A percentile compares a stretch with the other conserved stretches of the same genome.
These are phyloP conservation scores for Xylaria nigripes DNA, from an alignment of 495 filamentous ascomycete species.

Conservation along the genomic window DNA sequence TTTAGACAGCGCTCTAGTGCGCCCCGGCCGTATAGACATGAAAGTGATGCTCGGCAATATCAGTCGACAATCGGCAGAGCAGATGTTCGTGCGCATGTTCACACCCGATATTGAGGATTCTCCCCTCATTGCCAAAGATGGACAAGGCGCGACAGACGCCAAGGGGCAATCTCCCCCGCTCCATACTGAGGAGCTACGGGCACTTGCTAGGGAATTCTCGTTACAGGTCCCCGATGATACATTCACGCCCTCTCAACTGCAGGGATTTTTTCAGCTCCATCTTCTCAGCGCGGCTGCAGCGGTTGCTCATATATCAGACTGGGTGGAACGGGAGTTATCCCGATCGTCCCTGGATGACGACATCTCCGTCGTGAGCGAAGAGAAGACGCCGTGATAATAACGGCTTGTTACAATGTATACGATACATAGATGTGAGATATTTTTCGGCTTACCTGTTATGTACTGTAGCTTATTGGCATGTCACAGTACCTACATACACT, in stretches of 20 bases:
- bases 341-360: conserved; percentile 18
- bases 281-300: conserved; percentile 47
- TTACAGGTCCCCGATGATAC: conserved; percentile 41
- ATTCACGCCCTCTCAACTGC: conserved; percentile 62
- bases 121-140: conserved; percentile 7
- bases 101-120: conserved; percentile 16
- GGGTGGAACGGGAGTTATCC: conserved; percentile 36
- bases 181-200: conserved; percentile 26
- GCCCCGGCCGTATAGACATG: conserved; percentile 63
- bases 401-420: background rate
- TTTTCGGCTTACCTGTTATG: too few relatives aligned
- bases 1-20: conserved; percentile 58
- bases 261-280: conserved; percentile 52
- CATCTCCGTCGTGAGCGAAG: conserved; percentile 25
- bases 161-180: conserved; percentile 4
- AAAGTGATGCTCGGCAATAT: conserved; percentile 51
- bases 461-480: too few relatives aligned
- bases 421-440: background rate
- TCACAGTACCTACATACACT: too few relatives aligned
- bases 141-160: conserved; percentile 2
- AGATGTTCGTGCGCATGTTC: conserved; percentile 47
- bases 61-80: conserved; percentile 32
- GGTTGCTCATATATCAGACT: conserved; percentile 34
- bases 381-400: conserved; percentile 7
- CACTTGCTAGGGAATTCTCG: conserved; percentile 45